phyloP scores from a whole-genome alignment of 2,329 filamentous ascomycete species.

The Taxawa tesnikishii region DNA sequence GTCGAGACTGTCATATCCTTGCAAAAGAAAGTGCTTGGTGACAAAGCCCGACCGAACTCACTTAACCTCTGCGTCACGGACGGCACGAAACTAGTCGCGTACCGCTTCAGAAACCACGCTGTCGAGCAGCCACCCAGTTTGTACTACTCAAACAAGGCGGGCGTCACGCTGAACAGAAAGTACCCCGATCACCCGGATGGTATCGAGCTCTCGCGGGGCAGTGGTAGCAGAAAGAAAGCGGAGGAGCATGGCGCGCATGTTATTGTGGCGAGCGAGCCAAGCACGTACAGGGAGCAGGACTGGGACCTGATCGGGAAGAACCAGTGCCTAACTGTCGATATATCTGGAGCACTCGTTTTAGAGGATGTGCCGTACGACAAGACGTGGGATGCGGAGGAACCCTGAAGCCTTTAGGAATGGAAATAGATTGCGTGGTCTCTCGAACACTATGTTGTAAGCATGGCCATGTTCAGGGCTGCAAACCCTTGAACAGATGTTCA shows the following conservation, averaged over 20 bases:
- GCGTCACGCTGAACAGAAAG: constrained; percentile 40
- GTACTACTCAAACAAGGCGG: constrained; percentile 37
- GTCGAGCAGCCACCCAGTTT: constrained; percentile 39
- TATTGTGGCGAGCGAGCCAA: constrained; percentile 42
- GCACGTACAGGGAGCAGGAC: constrained; percentile 38
- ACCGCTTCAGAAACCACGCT: constrained; percentile 40
- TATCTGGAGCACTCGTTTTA: constrained; percentile 20
- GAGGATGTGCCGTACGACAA: constrained; percentile 20
- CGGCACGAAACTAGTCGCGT: constrained; percentile 35
- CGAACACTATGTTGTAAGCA: no score
- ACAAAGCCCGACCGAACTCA: constrained; percentile 31
- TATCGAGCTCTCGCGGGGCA: constrained; percentile 18
- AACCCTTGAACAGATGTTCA: no score
- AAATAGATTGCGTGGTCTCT: no score
- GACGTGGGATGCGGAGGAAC: constrained; percentile 28
- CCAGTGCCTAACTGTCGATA: constrained; percentile 27
- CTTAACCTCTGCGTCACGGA: constrained; percentile 43
- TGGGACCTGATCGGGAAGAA: constrained; percentile 41
- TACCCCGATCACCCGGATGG: constrained; percentile 37
- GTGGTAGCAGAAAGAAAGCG: constrained; percentile 21
- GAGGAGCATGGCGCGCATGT: constrained; percentile 36
- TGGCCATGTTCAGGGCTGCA: no score
- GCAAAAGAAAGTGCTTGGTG: constrained; percentile 31
- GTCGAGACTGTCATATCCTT: constrained; percentile 32
- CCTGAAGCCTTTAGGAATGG: no score